Evolutionary conservation across 1,284 basidiomycete genomes (phyloP), one percentile per base, ranked within the genome.

Genomic region (Stereum hirsutum): DNA sequence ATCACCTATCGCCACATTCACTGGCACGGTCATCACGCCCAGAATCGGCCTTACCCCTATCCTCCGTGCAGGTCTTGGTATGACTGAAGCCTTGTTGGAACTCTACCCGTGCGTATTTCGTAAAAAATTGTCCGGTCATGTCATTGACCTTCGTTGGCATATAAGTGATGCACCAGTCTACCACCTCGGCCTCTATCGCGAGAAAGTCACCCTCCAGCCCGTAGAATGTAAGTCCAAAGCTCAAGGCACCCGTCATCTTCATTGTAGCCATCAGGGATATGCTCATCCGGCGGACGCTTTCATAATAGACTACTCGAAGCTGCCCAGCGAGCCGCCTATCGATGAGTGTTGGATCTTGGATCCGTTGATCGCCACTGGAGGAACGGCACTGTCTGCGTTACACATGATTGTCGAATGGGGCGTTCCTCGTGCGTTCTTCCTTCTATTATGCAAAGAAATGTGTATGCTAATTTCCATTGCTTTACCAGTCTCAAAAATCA

Each of bases 361-460:
- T 54, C 89, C 94, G 3, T 66, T 97, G 33, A 85, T 97, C 54
- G 94, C 94, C 0, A 97, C 94, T 0, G 94, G 93, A 47, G 89
- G 89, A n/a, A 96, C 94, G 3, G 90, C 88, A 5, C 74, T 80
- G 47, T 91, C 92, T 12, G 92, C 92, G 2, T 59, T 95, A 45
- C 59, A 73, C 41, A 94, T 93, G 89, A 69, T 94, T 37, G 54
- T 72, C 6, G 91, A 94, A 45, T 94, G 90, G 90, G 90, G 91
- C 20, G 72, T 94, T 48, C 64, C 78, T 17, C 52, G 84, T 84
- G 51, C 49, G 74, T 61, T 26, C 37, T 28, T n/a, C n/a, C n/a
- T n/a, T n/a, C n/a, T n/a, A n/a, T 34, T 20, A 19, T 39, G 28
- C 7, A 20, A 41, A 26, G 23, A 2, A 12, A 45, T 36, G 25